Percentiles rank a stretch among this genome's conserved stretches.
Conservation (phyloP, 1,284 basidiomycete species). For the Lentinula novae-zelandiae region DNA sequence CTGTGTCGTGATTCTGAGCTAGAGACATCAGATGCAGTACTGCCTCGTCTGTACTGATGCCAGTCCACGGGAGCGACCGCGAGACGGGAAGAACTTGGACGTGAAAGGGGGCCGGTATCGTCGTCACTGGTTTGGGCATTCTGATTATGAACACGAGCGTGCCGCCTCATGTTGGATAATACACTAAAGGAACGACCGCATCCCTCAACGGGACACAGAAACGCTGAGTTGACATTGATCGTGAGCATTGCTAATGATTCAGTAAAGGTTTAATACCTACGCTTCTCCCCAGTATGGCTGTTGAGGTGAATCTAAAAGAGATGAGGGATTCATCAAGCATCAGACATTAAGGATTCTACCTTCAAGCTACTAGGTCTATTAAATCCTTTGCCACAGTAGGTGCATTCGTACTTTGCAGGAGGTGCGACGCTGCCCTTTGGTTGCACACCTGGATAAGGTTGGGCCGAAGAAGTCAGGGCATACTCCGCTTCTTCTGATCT, state of each 20-base stretch:
- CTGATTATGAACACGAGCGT: conserved; percentile 67
- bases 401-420: conserved; percentile 65
- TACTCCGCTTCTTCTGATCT: conserved; percentile 20
- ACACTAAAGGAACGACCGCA: conserved; percentile 83
- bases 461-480: too few species aligned
- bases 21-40: conserved; percentile 28
- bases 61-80: conserved; percentile 12
- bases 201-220: conserved; percentile 67
- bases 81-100: conserved; percentile 2
- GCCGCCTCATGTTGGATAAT: conserved; percentile 83
- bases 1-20: conserved; percentile 35
- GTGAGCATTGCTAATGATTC: background rate
- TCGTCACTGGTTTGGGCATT: conserved; percentile 33
- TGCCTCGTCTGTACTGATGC: conserved; percentile 30
- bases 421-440: background rate
- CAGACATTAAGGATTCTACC: conserved; percentile 34
- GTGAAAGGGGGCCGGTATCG: conserved; percentile 30
- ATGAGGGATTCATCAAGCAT: conserved; percentile 43
- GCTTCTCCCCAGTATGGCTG: conserved; percentile 82
- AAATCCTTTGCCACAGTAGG: conserved; percentile 76
- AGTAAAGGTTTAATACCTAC: conserved; percentile 41
- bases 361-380: conserved; percentile 79
- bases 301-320: conserved; percentile 70
- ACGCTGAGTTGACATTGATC: conserved; percentile 41
- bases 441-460: conserved; percentile 10